Evolutionary conservation across 2,329 filamentous ascomycete species (phyloP).

Genomic region (Samsoniella hepiali): DNA sequence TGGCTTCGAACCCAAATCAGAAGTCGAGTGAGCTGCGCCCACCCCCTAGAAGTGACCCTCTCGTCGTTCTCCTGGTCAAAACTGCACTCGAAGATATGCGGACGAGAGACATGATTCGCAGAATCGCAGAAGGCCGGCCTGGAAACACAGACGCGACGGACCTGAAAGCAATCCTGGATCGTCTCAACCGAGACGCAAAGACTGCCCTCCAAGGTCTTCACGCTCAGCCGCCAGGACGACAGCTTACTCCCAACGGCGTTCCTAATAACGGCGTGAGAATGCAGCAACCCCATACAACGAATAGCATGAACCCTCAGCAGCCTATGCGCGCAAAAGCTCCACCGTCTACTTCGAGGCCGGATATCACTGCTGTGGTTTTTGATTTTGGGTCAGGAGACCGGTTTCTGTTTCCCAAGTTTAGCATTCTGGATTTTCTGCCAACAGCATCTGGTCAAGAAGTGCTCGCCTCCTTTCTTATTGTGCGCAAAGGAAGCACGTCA

Average conservation of each 20-base stretch:
- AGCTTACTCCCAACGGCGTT: slow-evolving; percentile 30
- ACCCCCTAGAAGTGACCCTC: slow-evolving; percentile 51
- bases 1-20: slow-evolving; percentile 57
- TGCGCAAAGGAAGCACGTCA: slow-evolving; percentile 66
- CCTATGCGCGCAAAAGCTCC: slow-evolving; percentile 60
- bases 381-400: slow-evolving; percentile 73
- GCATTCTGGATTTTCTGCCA: slow-evolving; percentile 65
- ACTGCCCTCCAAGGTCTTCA: slow-evolving; percentile 31
- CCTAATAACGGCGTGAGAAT: slow-evolving; percentile 28
- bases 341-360: slow-evolving; percentile 51
- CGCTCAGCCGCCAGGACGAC: slow-evolving; percentile 25
- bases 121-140: slow-evolving; percentile 51
- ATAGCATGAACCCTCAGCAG: slow-evolving; percentile 42
- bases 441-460: slow-evolving; percentile 54
- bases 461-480: slow-evolving; percentile 73
- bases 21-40: slow-evolving; percentile 51
- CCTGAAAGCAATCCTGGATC: slow-evolving; percentile 51
- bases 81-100: slow-evolving; percentile 51
- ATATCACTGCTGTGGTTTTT: slow-evolving; percentile 64
- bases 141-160: slow-evolving; percentile 52
- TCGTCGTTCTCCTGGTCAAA: slow-evolving; percentile 56
- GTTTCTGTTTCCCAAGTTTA: slow-evolving; percentile 75
- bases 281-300: slow-evolving; percentile 18
- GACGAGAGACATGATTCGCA: slow-evolving; percentile 49
- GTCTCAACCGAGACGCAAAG: slow-evolving; percentile 43